These are phyloP conservation scores for Phellinidium pouzarii DNA, from an alignment of 1,284 basidiomycete genomes.

Conservation along the genomic window DNA sequence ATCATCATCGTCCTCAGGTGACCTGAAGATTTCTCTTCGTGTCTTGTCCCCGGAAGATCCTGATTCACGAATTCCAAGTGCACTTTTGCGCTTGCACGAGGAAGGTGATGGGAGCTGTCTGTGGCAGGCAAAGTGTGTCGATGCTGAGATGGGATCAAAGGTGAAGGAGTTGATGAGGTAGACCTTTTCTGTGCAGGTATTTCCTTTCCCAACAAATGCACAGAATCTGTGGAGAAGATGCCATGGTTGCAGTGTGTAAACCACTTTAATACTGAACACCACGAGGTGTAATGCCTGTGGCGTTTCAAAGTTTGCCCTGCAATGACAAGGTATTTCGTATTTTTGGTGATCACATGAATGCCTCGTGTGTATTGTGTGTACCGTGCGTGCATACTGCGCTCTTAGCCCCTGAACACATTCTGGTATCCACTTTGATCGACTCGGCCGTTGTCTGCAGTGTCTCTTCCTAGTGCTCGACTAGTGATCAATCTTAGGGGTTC, in stretches of 20 bases:
- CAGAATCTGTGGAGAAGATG: no score
- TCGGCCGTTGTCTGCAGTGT: no score
- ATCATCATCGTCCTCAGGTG: slow-evolving; percentile 40
- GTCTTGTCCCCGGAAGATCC: slow-evolving; percentile 14
- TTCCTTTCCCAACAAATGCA: no score
- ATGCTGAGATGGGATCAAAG: slow-evolving; percentile 22
- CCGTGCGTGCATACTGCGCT: not conserved
- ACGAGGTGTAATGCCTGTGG: no score
- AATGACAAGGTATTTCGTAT: not conserved
- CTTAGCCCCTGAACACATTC: no score
- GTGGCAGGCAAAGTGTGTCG: slow-evolving; percentile 59
- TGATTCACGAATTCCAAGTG: slow-evolving; percentile 24
- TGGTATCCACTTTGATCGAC: no score
- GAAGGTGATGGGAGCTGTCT: slow-evolving; percentile 65
- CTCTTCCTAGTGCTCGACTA: no score
- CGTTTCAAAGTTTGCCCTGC: not conserved
- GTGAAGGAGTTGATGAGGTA: slow-evolving; percentile 7
- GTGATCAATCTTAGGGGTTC: no score
- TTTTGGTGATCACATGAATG: not conserved
- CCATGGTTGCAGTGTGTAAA: no score
- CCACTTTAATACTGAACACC: no score
- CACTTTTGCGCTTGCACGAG: slow-evolving; percentile 49
- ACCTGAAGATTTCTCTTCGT: slow-evolving; percentile 51
- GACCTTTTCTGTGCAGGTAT: no score
- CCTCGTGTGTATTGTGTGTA: not conserved